phyloP scores from a whole-genome alignment of 2,329 filamentous ascomycete genomes.

The Arthrobotrys entomopaga region DNA sequence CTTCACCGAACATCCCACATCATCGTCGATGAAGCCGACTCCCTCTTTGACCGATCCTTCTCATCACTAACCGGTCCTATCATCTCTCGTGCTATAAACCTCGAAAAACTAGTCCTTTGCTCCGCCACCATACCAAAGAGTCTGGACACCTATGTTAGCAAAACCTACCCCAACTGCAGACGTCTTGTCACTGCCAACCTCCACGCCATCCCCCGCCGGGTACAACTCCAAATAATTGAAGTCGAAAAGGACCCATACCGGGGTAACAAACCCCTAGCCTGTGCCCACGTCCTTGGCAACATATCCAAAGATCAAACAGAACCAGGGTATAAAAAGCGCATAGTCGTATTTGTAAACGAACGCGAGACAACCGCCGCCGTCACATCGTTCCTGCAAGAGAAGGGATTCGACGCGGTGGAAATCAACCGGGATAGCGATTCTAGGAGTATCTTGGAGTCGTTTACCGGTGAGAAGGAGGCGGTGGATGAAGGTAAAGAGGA shows the following conservation, averaged over 20 bases:
- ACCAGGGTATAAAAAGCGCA: conserved; percentile 77
- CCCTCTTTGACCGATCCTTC: conserved; percentile 92
- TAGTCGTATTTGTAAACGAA: conserved; percentile 97
- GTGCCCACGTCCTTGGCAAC: conserved; percentile 92
- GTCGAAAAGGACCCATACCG: conserved; percentile 91
- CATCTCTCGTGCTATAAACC: conserved; percentile 79
- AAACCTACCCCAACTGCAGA: conserved; percentile 81
- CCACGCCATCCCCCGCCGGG: conserved; percentile 91
- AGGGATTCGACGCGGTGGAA: conserved; percentile 88
- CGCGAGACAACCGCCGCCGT: conserved; percentile 86
- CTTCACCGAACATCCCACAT: conserved; percentile 90
- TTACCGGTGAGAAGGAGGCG: conserved; percentile 67
- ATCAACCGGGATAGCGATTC: conserved; percentile 85
- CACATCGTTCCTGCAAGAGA: conserved; percentile 78
- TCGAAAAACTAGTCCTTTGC: conserved; percentile 89
- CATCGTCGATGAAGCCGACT: conserved; percentile 94
- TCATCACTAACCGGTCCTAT: conserved; percentile 82
- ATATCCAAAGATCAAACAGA: conserved; percentile 80
- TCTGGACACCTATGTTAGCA: conserved; percentile 83
- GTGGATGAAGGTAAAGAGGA: conserved; percentile 15
- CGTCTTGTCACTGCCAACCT: conserved; percentile 94
- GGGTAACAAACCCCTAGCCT: conserved; percentile 91
- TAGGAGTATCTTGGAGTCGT: conserved; percentile 78
- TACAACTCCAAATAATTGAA: conserved; percentile 92
- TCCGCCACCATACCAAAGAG: conserved; percentile 94